Evolutionary conservation across 352 stramenopile species (phyloP).

Genomic region (Saprolegnia diclina): DNA sequence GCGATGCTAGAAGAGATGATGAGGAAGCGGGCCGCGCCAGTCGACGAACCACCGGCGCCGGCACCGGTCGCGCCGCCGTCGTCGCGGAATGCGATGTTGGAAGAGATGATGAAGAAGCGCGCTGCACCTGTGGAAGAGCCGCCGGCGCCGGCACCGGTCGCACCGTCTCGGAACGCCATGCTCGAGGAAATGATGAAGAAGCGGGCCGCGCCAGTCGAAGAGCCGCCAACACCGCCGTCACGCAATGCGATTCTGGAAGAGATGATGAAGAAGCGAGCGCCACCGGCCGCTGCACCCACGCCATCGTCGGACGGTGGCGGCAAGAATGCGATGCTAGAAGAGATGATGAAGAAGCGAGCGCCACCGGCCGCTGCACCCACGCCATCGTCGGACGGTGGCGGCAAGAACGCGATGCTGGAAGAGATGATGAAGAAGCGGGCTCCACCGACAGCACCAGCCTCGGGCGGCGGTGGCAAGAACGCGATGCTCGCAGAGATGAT

Average conservation of each 20-base stretch:
- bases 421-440: neutral
- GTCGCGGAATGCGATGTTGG: slow-evolving; percentile 19
- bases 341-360: slow-evolving; percentile 5
- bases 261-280: slow-evolving; percentile 17
- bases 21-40: slow-evolving; percentile 9
- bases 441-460: neutral
- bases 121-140: neutral
- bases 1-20: slow-evolving; percentile 26
- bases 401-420: neutral
- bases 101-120: slow-evolving; percentile 22
- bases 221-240: neutral
- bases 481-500: neutral
- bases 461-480: neutral
- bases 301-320: neutral
- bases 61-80: neutral
- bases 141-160: neutral
- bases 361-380: neutral
- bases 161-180: slow-evolving; percentile 19
- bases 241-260: slow-evolving; percentile 18
- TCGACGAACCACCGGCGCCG: neutral
- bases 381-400: neutral
- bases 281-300: neutral
- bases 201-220: neutral
- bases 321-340: slow-evolving; percentile 12
- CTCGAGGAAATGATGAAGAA: slow-evolving; percentile 27